phyloP scores from a whole-genome alignment of 2,329 filamentous ascomycete species.

The Huntiella abstrusa region DNA sequence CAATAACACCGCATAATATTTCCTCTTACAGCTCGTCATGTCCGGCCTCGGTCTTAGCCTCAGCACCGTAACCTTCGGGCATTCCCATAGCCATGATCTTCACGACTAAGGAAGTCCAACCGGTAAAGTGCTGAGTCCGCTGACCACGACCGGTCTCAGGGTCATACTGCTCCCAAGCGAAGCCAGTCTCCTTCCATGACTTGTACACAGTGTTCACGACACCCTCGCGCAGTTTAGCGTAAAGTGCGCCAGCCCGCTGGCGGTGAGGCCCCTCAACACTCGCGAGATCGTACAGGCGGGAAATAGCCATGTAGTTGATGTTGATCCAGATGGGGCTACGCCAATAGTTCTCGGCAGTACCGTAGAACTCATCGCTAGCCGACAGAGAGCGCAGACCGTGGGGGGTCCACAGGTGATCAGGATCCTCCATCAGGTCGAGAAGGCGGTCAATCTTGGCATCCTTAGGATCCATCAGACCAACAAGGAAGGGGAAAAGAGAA shows the following conservation, averaged over 20 bases:
- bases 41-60: constrained; percentile 13
- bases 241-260: constrained; percentile 50
- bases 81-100: constrained; percentile 82
- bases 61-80: constrained; percentile 33
- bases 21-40: constrained; percentile 29
- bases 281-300: constrained; percentile 8
- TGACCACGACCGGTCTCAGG: constrained; percentile 86
- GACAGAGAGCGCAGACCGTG: constrained; percentile 82
- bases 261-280: constrained; percentile 48
- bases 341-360: constrained; percentile 94
- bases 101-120: constrained; percentile 95
- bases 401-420: constrained; percentile 74
- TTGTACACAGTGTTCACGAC: constrained; percentile 76
- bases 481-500: constrained; percentile 79
- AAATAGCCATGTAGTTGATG: constrained; percentile 66
- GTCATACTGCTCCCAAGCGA: constrained; percentile 98
- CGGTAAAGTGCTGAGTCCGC: constrained; percentile 91
- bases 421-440: constrained; percentile 59
- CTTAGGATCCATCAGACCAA: constrained; percentile 57
- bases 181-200: constrained; percentile 78
- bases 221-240: constrained; percentile 60
- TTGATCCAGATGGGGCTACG: constrained; percentile 87
- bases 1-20: neutral
- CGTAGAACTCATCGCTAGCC: constrained; percentile 64
- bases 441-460: constrained; percentile 56